phyloP scores from a whole-genome alignment of 2,329 filamentous ascomycete genomes.

The Verticillium zaregamsianum region DNA sequence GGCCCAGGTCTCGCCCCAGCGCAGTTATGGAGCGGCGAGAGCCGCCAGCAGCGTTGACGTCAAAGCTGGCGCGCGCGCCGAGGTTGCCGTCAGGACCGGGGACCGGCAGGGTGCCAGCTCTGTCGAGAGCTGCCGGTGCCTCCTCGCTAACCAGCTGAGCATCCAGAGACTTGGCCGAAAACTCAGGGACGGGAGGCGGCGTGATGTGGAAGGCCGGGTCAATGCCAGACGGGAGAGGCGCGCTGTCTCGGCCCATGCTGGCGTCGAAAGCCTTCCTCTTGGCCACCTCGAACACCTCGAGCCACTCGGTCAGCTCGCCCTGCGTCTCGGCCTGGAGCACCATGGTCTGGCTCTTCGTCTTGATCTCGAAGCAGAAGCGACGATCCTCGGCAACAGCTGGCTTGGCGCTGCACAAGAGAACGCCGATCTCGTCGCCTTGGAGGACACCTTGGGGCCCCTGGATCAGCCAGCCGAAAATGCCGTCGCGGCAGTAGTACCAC shows the following conservation, averaged over 20 bases:
- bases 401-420: conserved; percentile 87
- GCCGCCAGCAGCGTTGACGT: conserved; percentile 47
- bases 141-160: conserved; percentile 55
- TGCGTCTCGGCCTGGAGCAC: conserved; percentile 93
- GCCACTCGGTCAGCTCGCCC: conserved; percentile 87
- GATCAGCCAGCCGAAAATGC: conserved; percentile 92
- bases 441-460: conserved; percentile 83
- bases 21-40: conserved; percentile 55
- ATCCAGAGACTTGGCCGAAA: conserved; percentile 75
- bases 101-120: conserved; percentile 60
- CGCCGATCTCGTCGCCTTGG: conserved; percentile 93
- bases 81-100: conserved; percentile 55
- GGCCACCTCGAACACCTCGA: conserved; percentile 86
- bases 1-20: conserved; percentile 39
- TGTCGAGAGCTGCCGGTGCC: conserved; percentile 41
- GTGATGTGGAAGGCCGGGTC: conserved; percentile 90
- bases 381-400: conserved; percentile 90
- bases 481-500: conserved; percentile 95
- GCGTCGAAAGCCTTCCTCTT: conserved; percentile 89
- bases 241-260: conserved; percentile 49
- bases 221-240: conserved; percentile 41
- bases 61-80: conserved; percentile 64
- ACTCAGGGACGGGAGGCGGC: conserved; percentile 81
- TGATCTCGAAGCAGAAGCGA: conserved; percentile 96
- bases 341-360: conserved; percentile 90